Evolutionary conservation across 2,329 filamentous ascomycete species (phyloP), one percentile per base, ranked within the genome.

Genomic region (Neonectria hederae): DNA sequence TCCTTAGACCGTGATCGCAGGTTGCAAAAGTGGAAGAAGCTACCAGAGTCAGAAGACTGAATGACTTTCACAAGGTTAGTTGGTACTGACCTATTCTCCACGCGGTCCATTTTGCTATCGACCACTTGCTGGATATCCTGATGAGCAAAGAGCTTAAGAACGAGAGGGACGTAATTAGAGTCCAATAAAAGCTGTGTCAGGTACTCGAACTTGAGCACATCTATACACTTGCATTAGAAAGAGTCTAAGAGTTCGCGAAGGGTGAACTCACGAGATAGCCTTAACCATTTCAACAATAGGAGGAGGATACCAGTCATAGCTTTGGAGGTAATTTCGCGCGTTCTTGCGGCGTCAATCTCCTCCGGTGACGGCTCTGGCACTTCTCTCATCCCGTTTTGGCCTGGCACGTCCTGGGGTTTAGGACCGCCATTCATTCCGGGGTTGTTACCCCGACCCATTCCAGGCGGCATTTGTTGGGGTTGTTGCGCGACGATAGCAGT

Each of bases 161-260:
- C 91, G 30, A 99, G 83, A 1, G 95, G 95, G 7, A 99, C 85
- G 77, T 97, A 99, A 77, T 97, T 98, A 4, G 93, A 96, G 78
- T 99, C 96, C 28, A 99, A 86, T 11, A 99, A 83, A 3, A 99
- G 86, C 75, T 99, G 96, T 0, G 94, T 95, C 74, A 99, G 83
- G 74, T 97, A 98, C 79, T 99, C 96, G 71, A 96, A 97, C 76
- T 97, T 97, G 69, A 99, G 83, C 28, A 98, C 87, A 76, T 99
- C 93, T 97, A 66, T 46, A 26, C 14, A 22, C 26, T 10, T 10
- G 14, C 38, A 40, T 35, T n/a, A 19, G 19, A 8, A 21, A 32
- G 14, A 40, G 14, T 14, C 10, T 7, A 21, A 32, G 14, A 40
- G 14, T 14, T 9, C 19, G 10, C 28, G 7, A 32, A 30, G 22